Base-by-base conservation (phyloP, 2,329 filamentous ascomycete species). In the Fusarium longipes region DNA sequence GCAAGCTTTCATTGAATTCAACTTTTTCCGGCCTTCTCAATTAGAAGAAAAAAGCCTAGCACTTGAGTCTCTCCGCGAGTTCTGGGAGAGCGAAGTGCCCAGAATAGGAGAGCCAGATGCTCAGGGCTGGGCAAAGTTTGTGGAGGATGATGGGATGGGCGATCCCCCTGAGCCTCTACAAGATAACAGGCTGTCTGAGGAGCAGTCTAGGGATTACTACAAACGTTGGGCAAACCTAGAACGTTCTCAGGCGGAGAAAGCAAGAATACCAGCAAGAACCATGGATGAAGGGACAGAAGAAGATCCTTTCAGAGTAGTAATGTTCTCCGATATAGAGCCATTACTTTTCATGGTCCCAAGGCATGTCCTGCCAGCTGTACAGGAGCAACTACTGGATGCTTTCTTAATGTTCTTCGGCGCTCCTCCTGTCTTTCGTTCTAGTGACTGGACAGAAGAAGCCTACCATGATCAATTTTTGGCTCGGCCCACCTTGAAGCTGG, bases 71-170 rank as follows among this genome's bases (percentile, higher is more conserved):
- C 91, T 97, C 63, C 81, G 86, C 45, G 84, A 89, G 4, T 97
- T 96, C 66, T 98, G 96, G 96, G 93, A 97, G 60, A 92, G 89
- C 57, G 95, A 97, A 74, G 84, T 88, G 1, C 82, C 91, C 1
- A 87, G 95, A 8, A 85, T 97, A 53, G 95, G 95, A 11, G 95
- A 98, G 70, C 73, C 79, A 1, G 83, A 82, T 3, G 89, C 93
- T 4, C 82, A 83, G 63, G 93, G 93, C 1, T 97, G 93, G 93
- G 75, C 73, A 3, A 73, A 80, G n/a, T 89, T 83, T 67, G 77
- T 80, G 15, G 72, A 76, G n/a, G 73, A 70, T 17, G 74, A 60
- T 2, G 78, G 73, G 15, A 60, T 75, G 57, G 75, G 74, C 17
- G 82, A 84, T 30, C 73, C 80, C 4, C 82, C 83, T 3, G 81